Evolutionary conservation across 805 yeast species (phyloP), one percentile per base, ranked within the genome.

Genomic region (Teunomyces atbi): DNA sequence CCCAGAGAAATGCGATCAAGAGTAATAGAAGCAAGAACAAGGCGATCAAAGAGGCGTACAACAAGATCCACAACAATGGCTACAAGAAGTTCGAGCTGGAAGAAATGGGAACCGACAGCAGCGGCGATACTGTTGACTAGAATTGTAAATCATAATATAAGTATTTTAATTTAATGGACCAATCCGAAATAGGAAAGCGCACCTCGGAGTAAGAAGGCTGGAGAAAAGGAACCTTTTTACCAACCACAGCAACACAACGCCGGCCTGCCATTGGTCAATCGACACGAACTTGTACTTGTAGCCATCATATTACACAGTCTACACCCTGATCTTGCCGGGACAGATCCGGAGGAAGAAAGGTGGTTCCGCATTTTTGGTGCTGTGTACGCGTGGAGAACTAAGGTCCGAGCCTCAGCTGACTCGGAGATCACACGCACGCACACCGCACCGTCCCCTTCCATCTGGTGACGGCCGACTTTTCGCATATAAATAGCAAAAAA

Each of bases 1-100:
- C 75, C 5, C 76, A 73, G 48, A 51, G 59, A 34, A 61, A 59
- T 28, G 76, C 73, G 4, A 68, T 71, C 34, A 57, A 55, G 41
- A 52, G 52, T 41, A 74, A 72, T 45, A 65, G 71, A 45, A 65
- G 60, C 28, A 78, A 79, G 53, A 79, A 78, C 46, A 54, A 56
- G 16, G 58, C 61, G 40, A 60, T 79, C 26, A 70, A 69, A 53
- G 73, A 65, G 52, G 65, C 73, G 42, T 80, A 66, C 54, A 48
- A 55, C 15, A 54, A 50, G 39, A 36, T 36, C 26, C 39, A 36
- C 27, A 21, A 36, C 18, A 36, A 36, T 6, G 39, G 27, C 28
- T 36, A 36, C 28, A 36, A 8, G 4, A 36, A 36, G 39, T 36
- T 20, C 18, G 23, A 21, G 16, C 28, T 20, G 39, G 39, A 20